Evolutionary conservation across 2,329 filamentous ascomycete genomes (phyloP).

Genomic region (Graphilbum ipis-grandicollis): DNA sequence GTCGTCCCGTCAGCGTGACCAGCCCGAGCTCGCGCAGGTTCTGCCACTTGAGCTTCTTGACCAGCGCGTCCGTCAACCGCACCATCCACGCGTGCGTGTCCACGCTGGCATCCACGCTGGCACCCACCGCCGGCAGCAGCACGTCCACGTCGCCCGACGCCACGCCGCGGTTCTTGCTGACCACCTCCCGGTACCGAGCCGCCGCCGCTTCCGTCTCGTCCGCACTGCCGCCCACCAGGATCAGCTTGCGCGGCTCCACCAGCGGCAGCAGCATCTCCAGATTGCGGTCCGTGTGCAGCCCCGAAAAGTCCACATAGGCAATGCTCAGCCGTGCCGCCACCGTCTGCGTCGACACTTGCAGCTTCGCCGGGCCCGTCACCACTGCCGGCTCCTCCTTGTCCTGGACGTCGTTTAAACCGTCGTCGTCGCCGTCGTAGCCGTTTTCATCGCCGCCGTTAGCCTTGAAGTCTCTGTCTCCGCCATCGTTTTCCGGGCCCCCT

Average conservation of each 20-base stretch:
- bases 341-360: constrained; percentile 44
- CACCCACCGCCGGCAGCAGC: constrained; percentile 63
- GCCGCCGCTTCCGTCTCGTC: constrained; percentile 68
- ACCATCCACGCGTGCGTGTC: constrained; percentile 97
- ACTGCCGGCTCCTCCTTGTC: constrained; percentile 38
- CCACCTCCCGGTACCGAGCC: constrained; percentile 57
- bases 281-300: constrained; percentile 83
- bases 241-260: constrained; percentile 84
- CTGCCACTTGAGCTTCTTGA: constrained; percentile 86
- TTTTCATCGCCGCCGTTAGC: constrained; percentile 31
- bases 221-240: constrained; percentile 67
- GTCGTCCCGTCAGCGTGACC: constrained; percentile 74
- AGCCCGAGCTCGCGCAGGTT: constrained; percentile 79
- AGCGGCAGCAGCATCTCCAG: constrained; percentile 88
- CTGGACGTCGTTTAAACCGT: constrained; percentile 17
- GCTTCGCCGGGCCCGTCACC: constrained; percentile 53
- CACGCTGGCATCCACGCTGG: constrained; percentile 71
- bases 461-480: too few species aligned
- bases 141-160: constrained; percentile 45
- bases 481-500: too few species aligned
- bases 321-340: constrained; percentile 58
- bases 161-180: constrained; percentile 27
- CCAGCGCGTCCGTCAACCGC: constrained; percentile 68
- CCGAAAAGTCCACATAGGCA: constrained; percentile 80
- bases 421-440: constrained; percentile 11